Conservation (phyloP, 1,284 basidiomycete genomes). For the Malassezia nana region DNA sequence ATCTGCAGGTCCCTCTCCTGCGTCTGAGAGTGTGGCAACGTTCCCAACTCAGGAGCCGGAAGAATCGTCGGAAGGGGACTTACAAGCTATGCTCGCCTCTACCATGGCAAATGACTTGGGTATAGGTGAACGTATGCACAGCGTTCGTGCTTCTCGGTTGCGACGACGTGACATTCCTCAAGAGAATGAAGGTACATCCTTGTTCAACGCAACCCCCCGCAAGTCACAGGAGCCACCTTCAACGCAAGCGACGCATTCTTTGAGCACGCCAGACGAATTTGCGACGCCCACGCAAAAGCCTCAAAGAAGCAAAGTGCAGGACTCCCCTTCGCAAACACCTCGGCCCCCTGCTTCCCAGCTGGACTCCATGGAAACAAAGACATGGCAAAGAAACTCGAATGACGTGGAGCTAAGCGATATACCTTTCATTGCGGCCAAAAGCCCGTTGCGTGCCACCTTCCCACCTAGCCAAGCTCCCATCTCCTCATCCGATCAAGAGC, state of each 20-base stretch:
- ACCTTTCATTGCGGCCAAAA: background rate
- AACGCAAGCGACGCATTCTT: background rate
- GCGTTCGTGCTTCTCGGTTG: conserved; percentile 31
- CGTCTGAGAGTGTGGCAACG: background rate
- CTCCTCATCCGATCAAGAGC: background rate
- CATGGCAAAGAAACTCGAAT: no score
- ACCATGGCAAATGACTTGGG: conserved; percentile 44
- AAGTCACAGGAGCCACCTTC: background rate
- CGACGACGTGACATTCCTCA: conserved; percentile 11
- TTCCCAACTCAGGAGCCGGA: background rate
- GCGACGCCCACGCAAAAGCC: background rate
- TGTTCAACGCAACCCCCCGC: background rate
- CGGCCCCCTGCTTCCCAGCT: background rate
- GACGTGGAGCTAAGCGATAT: background rate
- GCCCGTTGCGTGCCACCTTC: background rate
- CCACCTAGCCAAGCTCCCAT: background rate
- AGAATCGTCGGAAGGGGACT: conserved; percentile 42
- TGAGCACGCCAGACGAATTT: background rate
- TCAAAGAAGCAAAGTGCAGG: background rate
- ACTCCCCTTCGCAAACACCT: background rate
- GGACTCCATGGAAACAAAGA: background rate
- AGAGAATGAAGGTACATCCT: background rate
- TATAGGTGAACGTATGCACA: conserved; percentile 39
- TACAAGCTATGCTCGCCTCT: conserved; percentile 40
- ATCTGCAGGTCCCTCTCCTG: background rate